Evolutionary conservation across 1,284 basidiomycete genomes (phyloP).

Genomic region (Stygiomarasmius scandens): DNA sequence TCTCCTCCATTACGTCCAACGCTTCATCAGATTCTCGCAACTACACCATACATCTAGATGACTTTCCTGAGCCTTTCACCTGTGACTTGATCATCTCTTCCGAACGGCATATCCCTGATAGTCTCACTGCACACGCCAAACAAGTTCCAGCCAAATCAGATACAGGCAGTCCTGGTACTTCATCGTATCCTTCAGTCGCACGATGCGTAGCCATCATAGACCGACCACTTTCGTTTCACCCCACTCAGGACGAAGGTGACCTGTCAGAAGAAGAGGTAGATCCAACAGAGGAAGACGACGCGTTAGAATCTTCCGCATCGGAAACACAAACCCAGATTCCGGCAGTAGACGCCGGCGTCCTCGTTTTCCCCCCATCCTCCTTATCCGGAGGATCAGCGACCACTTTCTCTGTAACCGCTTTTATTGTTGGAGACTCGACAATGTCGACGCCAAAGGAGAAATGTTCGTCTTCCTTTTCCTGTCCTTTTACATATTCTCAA

Average conservation of each 20-base stretch:
- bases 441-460: conserved; percentile 84
- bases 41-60: conserved; percentile 58
- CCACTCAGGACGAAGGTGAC: conserved; percentile 23
- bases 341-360: conserved; percentile 67
- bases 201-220: conserved; percentile 74
- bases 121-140: conserved; percentile 23
- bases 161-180: conserved; percentile 5
- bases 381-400: conserved; percentile 45
- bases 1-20: conserved; percentile 41
- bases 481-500: neutral
- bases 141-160: neutral
- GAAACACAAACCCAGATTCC: conserved; percentile 18
- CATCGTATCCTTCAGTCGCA: conserved; percentile 40
- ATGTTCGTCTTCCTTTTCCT: conserved; percentile 52
- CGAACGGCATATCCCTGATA: conserved; percentile 33
- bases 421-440: conserved; percentile 84
- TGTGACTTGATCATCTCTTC: conserved; percentile 49
- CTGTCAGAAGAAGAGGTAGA: conserved; percentile 23
- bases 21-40: conserved; percentile 10
- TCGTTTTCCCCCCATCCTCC: conserved; percentile 82
- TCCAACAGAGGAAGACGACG: conserved; percentile 22
- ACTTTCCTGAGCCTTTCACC: conserved; percentile 57
- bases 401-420: conserved; percentile 61
- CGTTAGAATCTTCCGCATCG: neutral
- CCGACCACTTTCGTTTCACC: conserved; percentile 41